Evolutionary conservation across 257 asterid genomes (phyloP).

Genomic region (Hygrophila difformis): DNA sequence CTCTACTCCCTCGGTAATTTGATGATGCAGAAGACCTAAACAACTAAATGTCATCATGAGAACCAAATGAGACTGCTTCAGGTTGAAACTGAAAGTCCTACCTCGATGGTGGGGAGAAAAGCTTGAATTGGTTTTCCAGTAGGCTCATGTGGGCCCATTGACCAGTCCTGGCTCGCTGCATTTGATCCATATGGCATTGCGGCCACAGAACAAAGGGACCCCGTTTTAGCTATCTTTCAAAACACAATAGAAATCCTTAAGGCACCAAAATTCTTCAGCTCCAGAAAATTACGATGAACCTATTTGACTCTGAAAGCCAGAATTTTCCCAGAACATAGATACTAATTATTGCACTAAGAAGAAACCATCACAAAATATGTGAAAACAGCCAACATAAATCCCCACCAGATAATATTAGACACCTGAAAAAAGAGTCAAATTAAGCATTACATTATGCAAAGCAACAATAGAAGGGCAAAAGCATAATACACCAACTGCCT

Average conservation of each 20-base stretch:
- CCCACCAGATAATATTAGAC: not conserved
- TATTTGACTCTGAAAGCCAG: not conserved
- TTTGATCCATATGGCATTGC: constrained; percentile 98
- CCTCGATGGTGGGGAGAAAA: constrained; percentile 96
- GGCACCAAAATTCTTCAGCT: not conserved
- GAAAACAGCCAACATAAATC: not conserved
- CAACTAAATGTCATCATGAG: constrained; percentile 72
- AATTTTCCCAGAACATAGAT: not conserved
- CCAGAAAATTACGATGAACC: not conserved
- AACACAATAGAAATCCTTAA: constrained; percentile 10
- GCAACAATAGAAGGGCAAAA: not conserved
- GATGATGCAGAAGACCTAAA: constrained; percentile 83
- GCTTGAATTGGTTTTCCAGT: constrained; percentile 91
- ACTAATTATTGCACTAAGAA: not conserved
- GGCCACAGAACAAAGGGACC: constrained; percentile 99
- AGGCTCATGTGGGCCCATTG: constrained; percentile 88
- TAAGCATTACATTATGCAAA: too few relatives aligned
- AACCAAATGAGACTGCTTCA: constrained; percentile 68
- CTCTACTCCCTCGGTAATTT: constrained; percentile 83
- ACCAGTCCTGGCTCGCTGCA: constrained; percentile 85
- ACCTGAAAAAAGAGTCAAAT: too few relatives aligned
- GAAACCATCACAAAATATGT: not conserved
- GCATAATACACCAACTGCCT: not conserved
- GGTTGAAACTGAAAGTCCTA: constrained; percentile 77
- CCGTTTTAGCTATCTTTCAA: constrained; percentile 92